phyloP scores from a whole-genome alignment of 2,329 filamentous ascomycete species.

The Aspergillus arachidicola region DNA sequence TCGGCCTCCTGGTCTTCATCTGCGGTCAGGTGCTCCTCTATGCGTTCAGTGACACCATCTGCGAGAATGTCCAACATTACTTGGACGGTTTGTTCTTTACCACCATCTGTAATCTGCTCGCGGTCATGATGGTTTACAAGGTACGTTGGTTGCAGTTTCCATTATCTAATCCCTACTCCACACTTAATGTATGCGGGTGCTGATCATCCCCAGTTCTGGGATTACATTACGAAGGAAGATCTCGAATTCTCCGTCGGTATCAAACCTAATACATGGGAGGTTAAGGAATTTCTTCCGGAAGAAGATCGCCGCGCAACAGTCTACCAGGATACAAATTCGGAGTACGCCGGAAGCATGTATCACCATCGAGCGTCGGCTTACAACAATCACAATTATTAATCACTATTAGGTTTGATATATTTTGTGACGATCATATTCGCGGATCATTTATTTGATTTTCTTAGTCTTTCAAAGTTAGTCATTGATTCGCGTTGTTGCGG shows the following conservation, averaged over 20 bases:
- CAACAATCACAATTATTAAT: constrained; percentile 40
- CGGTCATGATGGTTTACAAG: constrained; percentile 99
- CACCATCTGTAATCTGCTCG: constrained; percentile 88
- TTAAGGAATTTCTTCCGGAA: constrained; percentile 85
- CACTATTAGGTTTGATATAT: not conserved
- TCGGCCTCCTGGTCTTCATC: constrained; percentile 89
- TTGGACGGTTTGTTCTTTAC: constrained; percentile 93
- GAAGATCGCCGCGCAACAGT: constrained; percentile 75
- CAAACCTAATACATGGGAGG: constrained; percentile 96
- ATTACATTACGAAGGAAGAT: constrained; percentile 97
- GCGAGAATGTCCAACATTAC: constrained; percentile 83
- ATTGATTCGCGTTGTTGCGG: not conserved
- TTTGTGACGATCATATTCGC: not conserved
- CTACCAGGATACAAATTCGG: constrained; percentile 62
- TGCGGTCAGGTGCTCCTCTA: constrained; percentile 92
- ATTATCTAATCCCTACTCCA: not conserved
- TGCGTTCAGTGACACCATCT: constrained; percentile 83
- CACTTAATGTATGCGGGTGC: constrained; percentile 31
- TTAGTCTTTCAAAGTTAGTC: constrained; percentile 10
- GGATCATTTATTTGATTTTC: not conserved
- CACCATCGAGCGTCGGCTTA: constrained; percentile 44
- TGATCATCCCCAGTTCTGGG: constrained; percentile 75
- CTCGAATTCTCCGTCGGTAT: constrained; percentile 97
- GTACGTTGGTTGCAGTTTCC: constrained; percentile 46
- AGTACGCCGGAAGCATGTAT: constrained; percentile 49